These are phyloP conservation scores for Pythium brachiatum DNA, from an alignment of 352 stramenopile species.

Conservation along the genomic window DNA sequence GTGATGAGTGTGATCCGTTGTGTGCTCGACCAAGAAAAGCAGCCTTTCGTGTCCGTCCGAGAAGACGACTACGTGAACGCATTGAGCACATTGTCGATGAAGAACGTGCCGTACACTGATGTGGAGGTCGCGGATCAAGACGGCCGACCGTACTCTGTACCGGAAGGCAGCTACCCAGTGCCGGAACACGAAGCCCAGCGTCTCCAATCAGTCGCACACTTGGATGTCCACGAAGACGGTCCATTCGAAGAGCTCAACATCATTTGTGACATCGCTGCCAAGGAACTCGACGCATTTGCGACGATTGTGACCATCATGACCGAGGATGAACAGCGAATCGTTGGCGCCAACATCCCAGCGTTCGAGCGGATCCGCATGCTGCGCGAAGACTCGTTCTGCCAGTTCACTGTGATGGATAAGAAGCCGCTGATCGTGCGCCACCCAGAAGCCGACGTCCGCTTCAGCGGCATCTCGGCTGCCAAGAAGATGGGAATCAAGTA, in stretches of 20 bases:
- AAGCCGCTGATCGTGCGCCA: constrained; percentile 58
- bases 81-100: background rate
- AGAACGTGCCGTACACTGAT: background rate
- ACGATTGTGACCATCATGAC: constrained; percentile 56
- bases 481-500: constrained; percentile 44
- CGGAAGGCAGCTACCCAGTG: background rate
- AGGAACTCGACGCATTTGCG: constrained; percentile 33
- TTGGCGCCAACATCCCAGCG: constrained; percentile 38
- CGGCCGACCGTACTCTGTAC: background rate
- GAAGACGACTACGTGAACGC: constrained; percentile 3
- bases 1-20: constrained; percentile 48
- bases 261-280: constrained; percentile 54
- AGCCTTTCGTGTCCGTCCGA: background rate
- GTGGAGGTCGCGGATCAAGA: background rate
- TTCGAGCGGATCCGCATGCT: constrained; percentile 35
- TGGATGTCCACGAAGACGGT: constrained; percentile 25
- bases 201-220: constrained; percentile 37
- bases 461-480: constrained; percentile 29
- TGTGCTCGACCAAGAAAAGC: constrained; percentile 42
- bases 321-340: constrained; percentile 41
- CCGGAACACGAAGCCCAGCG: constrained; percentile 40
- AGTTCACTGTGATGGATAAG: constrained; percentile 50
- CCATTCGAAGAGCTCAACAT: constrained; percentile 53
- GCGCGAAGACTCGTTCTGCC: constrained; percentile 55
- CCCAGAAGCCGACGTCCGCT: constrained; percentile 56